These are phyloP conservation scores for Ophiocytium majus DNA, from an alignment of 352 stramenopile species.

Conservation along the genomic window DNA sequence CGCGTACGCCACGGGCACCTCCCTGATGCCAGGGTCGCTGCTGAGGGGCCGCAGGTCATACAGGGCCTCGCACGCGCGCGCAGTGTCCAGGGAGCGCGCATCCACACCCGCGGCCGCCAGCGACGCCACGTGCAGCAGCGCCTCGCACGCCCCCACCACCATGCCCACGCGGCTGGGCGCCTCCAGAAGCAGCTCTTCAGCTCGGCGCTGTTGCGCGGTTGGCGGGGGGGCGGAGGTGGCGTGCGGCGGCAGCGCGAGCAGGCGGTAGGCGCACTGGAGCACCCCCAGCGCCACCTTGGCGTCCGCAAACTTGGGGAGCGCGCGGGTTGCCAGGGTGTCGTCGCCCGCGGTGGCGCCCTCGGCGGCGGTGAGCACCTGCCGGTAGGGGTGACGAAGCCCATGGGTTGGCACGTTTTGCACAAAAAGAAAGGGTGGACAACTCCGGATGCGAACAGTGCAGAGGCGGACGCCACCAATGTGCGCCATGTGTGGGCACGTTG, in stretches of 20 bases:
- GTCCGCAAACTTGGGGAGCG: not conserved
- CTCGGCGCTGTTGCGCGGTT: too few relatives aligned
- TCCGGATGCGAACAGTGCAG: too few relatives aligned
- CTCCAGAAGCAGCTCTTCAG: not conserved
- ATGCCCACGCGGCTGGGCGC: not conserved
- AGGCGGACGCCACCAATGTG: too few relatives aligned
- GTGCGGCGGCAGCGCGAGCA: not conserved
- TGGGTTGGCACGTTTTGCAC: too few relatives aligned
- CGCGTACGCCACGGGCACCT: not conserved
- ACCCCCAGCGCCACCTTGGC: not conserved
- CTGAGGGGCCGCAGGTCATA: not conserved
- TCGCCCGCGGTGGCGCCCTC: not conserved
- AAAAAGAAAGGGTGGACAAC: too few relatives aligned
- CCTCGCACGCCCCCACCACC: not conserved
- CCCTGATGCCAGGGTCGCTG: not conserved
- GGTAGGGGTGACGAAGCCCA: too few relatives aligned
- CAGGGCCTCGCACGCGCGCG: not conserved
- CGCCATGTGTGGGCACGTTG: too few relatives aligned
- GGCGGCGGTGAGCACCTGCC: too few relatives aligned
- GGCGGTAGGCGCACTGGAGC: not conserved
- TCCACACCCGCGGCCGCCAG: not conserved
- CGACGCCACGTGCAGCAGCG: not conserved
- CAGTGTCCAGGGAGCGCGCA: not conserved
- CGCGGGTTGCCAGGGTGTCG: not conserved
- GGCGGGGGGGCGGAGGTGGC: not conserved